phyloP scores from a whole-genome alignment of 1,139 yeast species.

The Yamadazyma conglobata region DNA sequence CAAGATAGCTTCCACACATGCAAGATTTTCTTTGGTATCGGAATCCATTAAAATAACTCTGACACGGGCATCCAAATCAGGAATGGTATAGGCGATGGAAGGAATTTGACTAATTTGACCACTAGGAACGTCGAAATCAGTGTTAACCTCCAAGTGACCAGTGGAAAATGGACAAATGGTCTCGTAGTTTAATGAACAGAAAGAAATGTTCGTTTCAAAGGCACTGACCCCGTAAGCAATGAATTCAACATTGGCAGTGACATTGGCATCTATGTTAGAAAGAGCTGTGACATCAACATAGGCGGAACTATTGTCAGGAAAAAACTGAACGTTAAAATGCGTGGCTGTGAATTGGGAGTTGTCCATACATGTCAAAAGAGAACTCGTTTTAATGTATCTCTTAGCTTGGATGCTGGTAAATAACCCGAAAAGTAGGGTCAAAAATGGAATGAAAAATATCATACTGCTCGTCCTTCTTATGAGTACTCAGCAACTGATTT shows the following conservation, averaged over 20 bases:
- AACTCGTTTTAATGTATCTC: constrained; percentile 50
- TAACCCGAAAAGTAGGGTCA: constrained; percentile 6
- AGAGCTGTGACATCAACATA: constrained; percentile 71
- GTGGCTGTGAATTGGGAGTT: constrained; percentile 85
- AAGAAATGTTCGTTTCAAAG: constrained; percentile 50
- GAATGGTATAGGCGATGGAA: constrained; percentile 80
- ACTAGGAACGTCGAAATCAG: constrained; percentile 44
- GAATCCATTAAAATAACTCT: constrained; percentile 55
- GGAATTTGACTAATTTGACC: constrained; percentile 60
- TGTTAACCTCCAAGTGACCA: constrained; percentile 70
- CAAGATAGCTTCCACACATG: constrained; percentile 89
- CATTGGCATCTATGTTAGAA: constrained; percentile 70
- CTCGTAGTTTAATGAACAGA: constrained; percentile 56
- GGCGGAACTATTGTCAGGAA: constrained; percentile 61
- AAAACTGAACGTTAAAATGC: constrained; percentile 72
- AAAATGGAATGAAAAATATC: not conserved
- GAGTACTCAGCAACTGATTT: too few relatives aligned
- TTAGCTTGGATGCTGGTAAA: constrained; percentile 18
- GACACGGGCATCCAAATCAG: constrained; percentile 92
- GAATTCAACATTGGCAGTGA: constrained; percentile 63
- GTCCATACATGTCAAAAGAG: constrained; percentile 92
- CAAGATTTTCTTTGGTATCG: constrained; percentile 48
- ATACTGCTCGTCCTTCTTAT: not conserved
- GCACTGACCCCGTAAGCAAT: constrained; percentile 84
- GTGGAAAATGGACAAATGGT: constrained; percentile 79